Conservation (phyloP, 2,329 filamentous ascomycete genomes). For the Aspergillus candidus region DNA sequence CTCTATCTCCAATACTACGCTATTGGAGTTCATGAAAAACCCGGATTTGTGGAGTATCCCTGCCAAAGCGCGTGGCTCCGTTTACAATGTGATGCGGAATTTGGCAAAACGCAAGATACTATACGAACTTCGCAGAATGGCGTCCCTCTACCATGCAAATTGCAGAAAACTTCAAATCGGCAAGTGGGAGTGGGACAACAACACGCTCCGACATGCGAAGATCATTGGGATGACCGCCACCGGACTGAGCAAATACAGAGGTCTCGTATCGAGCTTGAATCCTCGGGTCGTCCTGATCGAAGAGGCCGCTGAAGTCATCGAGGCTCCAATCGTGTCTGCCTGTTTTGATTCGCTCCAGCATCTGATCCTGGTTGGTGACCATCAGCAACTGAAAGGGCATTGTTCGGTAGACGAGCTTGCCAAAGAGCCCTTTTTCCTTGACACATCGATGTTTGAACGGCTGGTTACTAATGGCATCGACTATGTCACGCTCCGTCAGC, state of each 20-base stretch:
- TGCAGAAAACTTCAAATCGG: conserved; percentile 52
- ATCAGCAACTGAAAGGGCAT: conserved; percentile 67
- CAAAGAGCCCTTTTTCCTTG: conserved; percentile 57
- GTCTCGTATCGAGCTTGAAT: conserved; percentile 58
- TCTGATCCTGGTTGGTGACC: conserved; percentile 68
- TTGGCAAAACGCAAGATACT: conserved; percentile 47
- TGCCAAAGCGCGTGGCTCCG: conserved; percentile 49
- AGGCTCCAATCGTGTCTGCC: conserved; percentile 52
- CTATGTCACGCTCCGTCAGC: conserved; percentile 59
- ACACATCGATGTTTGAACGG: conserved; percentile 73
- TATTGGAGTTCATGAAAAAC: conserved; percentile 30
- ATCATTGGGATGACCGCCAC: conserved; percentile 70
- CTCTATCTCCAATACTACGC: conserved; percentile 26
- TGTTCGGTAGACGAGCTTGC: conserved; percentile 58
- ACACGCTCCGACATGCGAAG: conserved; percentile 55
- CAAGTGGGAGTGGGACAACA: conserved; percentile 54
- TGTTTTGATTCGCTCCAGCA: conserved; percentile 59
- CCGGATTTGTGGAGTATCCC: conserved; percentile 59
- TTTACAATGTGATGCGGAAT: conserved; percentile 62
- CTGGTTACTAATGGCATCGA: conserved; percentile 61
- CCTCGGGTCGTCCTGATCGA: conserved; percentile 69
- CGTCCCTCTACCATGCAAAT: conserved; percentile 46
- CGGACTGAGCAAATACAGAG: conserved; percentile 72
- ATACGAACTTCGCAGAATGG: conserved; percentile 44
- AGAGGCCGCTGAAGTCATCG: conserved; percentile 69